Percentiles rank a stretch among this genome's conserved stretches.
Conservation (phyloP, 805 yeast species). For the Pichia membranifaciens region DNA sequence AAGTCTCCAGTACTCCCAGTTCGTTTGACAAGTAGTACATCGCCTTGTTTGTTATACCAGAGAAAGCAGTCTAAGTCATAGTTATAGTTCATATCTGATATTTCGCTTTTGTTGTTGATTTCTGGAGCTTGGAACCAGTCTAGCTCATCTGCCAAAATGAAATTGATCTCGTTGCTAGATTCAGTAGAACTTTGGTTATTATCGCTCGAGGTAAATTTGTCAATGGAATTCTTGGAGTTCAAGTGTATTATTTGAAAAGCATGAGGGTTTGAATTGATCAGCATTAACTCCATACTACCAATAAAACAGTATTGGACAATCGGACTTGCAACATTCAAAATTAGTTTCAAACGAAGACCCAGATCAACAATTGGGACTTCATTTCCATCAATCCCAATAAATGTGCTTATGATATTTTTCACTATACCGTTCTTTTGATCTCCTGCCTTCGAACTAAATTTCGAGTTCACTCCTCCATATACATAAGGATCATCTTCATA, state of each 20-base stretch:
- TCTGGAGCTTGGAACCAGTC: slow-evolving; percentile 28
- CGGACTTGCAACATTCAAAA: slow-evolving; percentile 31
- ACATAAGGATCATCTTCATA: slow-evolving; percentile 9
- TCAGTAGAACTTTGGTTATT: slow-evolving; percentile 15
- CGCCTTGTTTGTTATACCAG: slow-evolving; percentile 28
- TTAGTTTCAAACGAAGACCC: slow-evolving; percentile 30
- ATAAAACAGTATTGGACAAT: slow-evolving; percentile 27
- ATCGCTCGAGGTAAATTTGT: background rate
- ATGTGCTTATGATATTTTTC: slow-evolving; percentile 24
- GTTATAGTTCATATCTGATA: slow-evolving; percentile 18
- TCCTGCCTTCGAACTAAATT: slow-evolving; percentile 4
- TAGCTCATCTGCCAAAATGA: slow-evolving; percentile 26
- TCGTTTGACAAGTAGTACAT: slow-evolving; percentile 25
- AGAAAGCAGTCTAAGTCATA: slow-evolving; percentile 24
- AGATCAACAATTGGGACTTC: slow-evolving; percentile 30
- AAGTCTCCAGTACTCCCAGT: slow-evolving; percentile 7
- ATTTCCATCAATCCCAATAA: slow-evolving; percentile 20
- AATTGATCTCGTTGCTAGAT: slow-evolving; percentile 23
- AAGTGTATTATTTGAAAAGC: slow-evolving; percentile 32
- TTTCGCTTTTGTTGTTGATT: slow-evolving; percentile 12
- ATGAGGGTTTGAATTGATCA: slow-evolving; percentile 29
- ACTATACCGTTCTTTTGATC: slow-evolving; percentile 15
- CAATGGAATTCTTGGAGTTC: slow-evolving; percentile 9
- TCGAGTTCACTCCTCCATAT: slow-evolving; percentile 13
- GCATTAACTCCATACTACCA: slow-evolving; percentile 22